phyloP scores from a whole-genome alignment of 2,329 filamentous ascomycete genomes.

The Didymella lethalis region DNA sequence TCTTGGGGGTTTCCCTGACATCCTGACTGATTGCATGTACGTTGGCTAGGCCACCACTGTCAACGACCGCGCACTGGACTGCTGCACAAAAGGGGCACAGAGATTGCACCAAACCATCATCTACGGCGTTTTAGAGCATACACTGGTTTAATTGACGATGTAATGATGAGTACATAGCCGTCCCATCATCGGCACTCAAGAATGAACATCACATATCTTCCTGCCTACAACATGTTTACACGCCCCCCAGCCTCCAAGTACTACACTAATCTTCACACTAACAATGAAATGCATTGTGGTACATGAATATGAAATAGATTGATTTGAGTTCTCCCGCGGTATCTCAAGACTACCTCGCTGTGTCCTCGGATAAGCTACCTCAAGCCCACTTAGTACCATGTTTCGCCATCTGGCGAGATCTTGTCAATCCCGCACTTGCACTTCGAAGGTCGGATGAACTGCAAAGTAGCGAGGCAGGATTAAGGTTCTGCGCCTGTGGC shows the following conservation, averaged over 20 bases:
- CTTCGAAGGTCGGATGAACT: background rate
- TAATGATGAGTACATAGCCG: constrained; percentile 26
- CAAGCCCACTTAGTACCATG: background rate
- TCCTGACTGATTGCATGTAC: constrained; percentile 26
- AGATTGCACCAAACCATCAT: constrained; percentile 18
- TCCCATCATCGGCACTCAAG: constrained; percentile 21
- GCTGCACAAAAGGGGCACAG: constrained; percentile 22
- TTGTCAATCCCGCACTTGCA: constrained; percentile 2
- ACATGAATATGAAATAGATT: constrained; percentile 8
- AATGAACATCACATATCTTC: constrained; percentile 21
- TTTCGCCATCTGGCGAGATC: background rate
- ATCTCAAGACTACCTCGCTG: background rate
- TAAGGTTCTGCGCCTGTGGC: constrained; percentile 12
- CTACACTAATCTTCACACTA: background rate
- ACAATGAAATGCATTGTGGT: constrained; percentile 1
- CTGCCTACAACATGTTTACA: background rate
- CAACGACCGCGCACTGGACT: constrained; percentile 19
- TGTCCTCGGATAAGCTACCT: background rate
- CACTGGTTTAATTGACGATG: constrained; percentile 22
- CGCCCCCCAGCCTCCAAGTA: background rate
- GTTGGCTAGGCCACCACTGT: constrained; percentile 15
- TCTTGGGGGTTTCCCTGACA: constrained; percentile 25
- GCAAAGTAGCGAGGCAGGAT: constrained; percentile 13
- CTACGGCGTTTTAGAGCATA: constrained; percentile 22
- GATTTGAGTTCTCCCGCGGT: constrained; percentile 5